phyloP scores from a whole-genome alignment of 139 green algal genomes.

The Micractinium sp. region DNA sequence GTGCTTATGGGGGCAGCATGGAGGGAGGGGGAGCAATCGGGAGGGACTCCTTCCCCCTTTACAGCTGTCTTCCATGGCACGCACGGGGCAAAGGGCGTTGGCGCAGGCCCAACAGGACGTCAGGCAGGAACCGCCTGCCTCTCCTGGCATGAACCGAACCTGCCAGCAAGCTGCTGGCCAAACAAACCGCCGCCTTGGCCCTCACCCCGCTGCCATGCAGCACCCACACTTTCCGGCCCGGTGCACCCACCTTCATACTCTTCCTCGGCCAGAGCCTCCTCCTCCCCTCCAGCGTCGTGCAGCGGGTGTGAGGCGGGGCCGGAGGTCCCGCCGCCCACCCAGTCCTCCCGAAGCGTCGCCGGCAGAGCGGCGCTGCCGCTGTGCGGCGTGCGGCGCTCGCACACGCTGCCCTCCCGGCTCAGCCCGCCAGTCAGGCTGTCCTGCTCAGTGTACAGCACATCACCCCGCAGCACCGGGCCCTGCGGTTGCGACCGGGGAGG shows the following conservation, averaged over 20 bases:
- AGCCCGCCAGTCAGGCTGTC: slow-evolving; percentile 11
- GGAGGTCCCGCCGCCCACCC: not conserved
- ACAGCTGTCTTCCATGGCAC: too few species aligned
- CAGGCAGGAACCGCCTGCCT: too few species aligned
- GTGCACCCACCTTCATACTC: not conserved
- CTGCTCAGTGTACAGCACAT: slow-evolving; percentile 12
- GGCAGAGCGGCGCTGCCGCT: not conserved
- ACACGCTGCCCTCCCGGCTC: slow-evolving; percentile 20
- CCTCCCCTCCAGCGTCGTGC: not conserved
- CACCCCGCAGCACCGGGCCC: not conserved
- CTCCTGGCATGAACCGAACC: not conserved
- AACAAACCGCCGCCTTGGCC: not conserved
- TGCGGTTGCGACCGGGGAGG: not conserved
- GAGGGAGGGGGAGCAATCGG: not conserved
- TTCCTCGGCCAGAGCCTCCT: slow-evolving; percentile 5
- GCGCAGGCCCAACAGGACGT: too few species aligned
- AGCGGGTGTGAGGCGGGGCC: slow-evolving; percentile 6
- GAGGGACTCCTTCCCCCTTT: too few species aligned
- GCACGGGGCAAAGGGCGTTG: too few species aligned
- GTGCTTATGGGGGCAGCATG: not conserved
- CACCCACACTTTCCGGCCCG: not conserved
- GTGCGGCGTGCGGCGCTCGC: not conserved
- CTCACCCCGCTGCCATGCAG: not conserved
- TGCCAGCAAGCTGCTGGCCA: not conserved
- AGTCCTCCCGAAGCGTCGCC: not conserved